Percentiles rank a stretch among this genome's conserved stretches.
phyloP scores from a whole-genome alignment of 2,329 filamentous ascomycete species.

The Claviceps maximensis region DNA sequence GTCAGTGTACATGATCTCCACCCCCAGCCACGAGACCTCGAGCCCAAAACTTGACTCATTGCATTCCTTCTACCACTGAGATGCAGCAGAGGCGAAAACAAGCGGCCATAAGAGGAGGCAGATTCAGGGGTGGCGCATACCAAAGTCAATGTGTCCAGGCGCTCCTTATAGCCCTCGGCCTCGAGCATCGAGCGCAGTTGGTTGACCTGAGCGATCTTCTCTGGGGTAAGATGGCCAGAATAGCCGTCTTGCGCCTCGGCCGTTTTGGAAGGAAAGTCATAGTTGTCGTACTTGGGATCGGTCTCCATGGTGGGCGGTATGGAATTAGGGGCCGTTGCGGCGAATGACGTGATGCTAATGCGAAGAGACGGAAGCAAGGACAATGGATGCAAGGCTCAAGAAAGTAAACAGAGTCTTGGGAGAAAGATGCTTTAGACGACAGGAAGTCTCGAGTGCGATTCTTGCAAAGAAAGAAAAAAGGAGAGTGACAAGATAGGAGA shows the following conservation, averaged over 20 bases:
- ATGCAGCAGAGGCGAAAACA: background rate
- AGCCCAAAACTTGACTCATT: background rate
- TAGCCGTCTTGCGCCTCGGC: slow-evolving; percentile 61
- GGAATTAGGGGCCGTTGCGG: background rate
- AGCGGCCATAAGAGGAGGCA: background rate
- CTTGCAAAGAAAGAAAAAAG: background rate
- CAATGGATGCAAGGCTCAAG: background rate
- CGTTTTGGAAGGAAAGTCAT: slow-evolving; percentile 77
- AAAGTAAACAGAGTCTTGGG: background rate
- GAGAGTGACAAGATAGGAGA: background rate
- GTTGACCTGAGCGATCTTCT: slow-evolving; percentile 79
- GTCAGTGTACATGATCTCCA: background rate
- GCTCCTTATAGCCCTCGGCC: slow-evolving; percentile 64
- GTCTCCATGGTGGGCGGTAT: slow-evolving; percentile 35
- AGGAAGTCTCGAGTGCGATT: background rate
- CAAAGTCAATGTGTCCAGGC: slow-evolving; percentile 85
- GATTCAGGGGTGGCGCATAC: slow-evolving; percentile 32
- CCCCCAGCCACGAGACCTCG: too few species aligned
- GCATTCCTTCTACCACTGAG: background rate
- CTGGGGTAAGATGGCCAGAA: slow-evolving; percentile 71
- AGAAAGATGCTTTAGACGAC: background rate
- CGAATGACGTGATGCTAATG: background rate
- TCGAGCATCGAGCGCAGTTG: slow-evolving; percentile 81
- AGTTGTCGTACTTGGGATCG: slow-evolving; percentile 90
- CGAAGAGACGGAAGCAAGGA: background rate